Conservation (phyloP, 2,329 filamentous ascomycete species). For the Rhynchosporium secalis region DNA sequence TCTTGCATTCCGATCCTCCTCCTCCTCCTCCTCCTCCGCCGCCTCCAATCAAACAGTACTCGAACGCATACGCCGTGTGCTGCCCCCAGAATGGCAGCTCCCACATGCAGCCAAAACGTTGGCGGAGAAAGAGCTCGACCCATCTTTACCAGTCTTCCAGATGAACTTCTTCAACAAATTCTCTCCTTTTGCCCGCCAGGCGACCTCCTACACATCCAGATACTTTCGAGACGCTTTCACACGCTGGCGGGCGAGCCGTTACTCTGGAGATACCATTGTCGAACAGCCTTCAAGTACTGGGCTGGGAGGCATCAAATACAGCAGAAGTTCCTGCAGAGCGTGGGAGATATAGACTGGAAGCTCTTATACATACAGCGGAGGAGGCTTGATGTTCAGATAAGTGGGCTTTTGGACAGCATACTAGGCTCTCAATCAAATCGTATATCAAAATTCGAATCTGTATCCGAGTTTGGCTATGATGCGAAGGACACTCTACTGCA, state of each 20-base stretch:
- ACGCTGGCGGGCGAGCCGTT: conserved; percentile 68
- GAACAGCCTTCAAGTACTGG: conserved; percentile 72
- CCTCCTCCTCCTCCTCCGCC: too few species aligned
- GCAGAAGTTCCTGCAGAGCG: conserved; percentile 53
- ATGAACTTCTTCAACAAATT: conserved; percentile 83
- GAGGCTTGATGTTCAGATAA: conserved; percentile 52
- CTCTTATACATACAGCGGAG: conserved; percentile 60
- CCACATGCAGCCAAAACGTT: not conserved
- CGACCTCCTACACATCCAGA: conserved; percentile 51
- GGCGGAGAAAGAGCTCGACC: not conserved
- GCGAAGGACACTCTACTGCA: conserved; percentile 79
- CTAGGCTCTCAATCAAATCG: conserved; percentile 70
- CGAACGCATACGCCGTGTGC: not conserved
- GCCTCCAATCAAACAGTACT: not conserved
- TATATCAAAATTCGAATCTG: conserved; percentile 66
- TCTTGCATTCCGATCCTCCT: too few species aligned
- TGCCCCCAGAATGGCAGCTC: not conserved
- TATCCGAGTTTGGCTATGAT: conserved; percentile 77
- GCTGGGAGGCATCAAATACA: conserved; percentile 61
- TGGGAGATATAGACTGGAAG: conserved; percentile 72
- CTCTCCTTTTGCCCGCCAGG: conserved; percentile 61
- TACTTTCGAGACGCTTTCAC: conserved; percentile 63
- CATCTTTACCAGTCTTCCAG: conserved; percentile 50
- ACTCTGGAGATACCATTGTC: conserved; percentile 79
- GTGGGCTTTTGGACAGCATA: conserved; percentile 63